Evolutionary conservation across 495 filamentous ascomycete species (phyloP).

Genomic region (Umbilicaria muhlenbergii): DNA sequence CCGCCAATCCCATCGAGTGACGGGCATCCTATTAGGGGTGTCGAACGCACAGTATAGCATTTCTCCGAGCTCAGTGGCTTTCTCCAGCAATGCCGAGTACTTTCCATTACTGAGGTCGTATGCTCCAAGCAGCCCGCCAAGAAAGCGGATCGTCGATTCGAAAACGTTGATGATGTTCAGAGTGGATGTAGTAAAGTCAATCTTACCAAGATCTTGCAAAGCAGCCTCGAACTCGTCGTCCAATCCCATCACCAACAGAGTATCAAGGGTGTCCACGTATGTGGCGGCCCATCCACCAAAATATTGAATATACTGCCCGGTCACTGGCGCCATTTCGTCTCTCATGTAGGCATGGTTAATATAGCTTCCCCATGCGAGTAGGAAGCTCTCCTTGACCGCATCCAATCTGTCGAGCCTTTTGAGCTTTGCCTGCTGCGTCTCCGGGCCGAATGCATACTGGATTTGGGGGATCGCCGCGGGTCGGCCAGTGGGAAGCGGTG

Average conservation of each 20-base stretch:
- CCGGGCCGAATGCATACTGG: slow-evolving; percentile 34
- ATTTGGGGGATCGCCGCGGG: slow-evolving; percentile 31
- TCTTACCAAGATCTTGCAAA: slow-evolving; percentile 32
- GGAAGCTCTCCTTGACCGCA: slow-evolving; percentile 53
- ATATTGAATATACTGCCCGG: slow-evolving; percentile 30
- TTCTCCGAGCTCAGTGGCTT: slow-evolving; percentile 75
- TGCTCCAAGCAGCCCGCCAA: slow-evolving; percentile 69
- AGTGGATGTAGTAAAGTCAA: slow-evolving; percentile 37
- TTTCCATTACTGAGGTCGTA: slow-evolving; percentile 65
- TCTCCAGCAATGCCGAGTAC: slow-evolving; percentile 53
- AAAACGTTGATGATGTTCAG: slow-evolving; percentile 56
- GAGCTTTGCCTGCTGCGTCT: slow-evolving; percentile 20
- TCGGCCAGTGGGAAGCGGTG: slow-evolving; percentile 28
- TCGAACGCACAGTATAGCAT: slow-evolving; percentile 87
- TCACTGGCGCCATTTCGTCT: slow-evolving; percentile 61
- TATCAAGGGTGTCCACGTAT: slow-evolving; percentile 45
- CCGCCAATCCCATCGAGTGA: slow-evolving; percentile 39
- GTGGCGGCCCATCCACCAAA: slow-evolving; percentile 51
- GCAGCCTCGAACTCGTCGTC: slow-evolving; percentile 43
- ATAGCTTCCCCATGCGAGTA: slow-evolving; percentile 62
- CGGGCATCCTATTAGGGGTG: slow-evolving; percentile 87
- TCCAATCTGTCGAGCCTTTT: slow-evolving; percentile 28
- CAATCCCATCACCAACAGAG: slow-evolving; percentile 47
- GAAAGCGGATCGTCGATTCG: slow-evolving; percentile 77
- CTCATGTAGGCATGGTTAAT: slow-evolving; percentile 59